phyloP scores from a whole-genome alignment of 805 yeast genomes.

The Starmerella cellae region DNA sequence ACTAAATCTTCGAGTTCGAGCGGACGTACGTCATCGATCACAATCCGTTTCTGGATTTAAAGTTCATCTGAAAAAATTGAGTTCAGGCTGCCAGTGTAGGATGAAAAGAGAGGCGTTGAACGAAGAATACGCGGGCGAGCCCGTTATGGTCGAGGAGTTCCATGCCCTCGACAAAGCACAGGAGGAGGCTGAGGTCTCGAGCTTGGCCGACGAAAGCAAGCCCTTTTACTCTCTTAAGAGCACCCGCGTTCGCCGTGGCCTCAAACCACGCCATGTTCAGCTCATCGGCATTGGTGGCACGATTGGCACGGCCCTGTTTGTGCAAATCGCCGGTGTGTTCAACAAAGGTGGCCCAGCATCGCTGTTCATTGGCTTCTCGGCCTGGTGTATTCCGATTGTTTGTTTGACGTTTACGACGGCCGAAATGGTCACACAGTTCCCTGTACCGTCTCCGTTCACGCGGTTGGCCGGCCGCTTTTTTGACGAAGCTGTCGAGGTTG shows the following conservation, averaged over 20 bases:
- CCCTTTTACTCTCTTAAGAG: background rate
- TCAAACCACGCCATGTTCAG: slow-evolving; percentile 46
- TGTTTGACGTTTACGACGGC: slow-evolving; percentile 59
- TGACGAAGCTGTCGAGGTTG: slow-evolving; percentile 61
- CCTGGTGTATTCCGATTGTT: slow-evolving; percentile 61
- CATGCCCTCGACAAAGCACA: background rate
- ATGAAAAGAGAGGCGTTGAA: too few relatives aligned
- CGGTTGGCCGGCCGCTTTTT: slow-evolving; percentile 61
- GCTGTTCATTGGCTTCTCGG: slow-evolving; percentile 46
- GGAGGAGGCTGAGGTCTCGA: background rate
- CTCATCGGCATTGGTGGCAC: slow-evolving; percentile 24
- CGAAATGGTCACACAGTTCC: slow-evolving; percentile 65
- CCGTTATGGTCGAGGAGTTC: background rate
- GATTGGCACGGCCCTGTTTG: slow-evolving; percentile 22
- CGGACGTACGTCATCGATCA: too few relatives aligned
- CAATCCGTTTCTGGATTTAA: too few relatives aligned
- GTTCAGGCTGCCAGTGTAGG: too few relatives aligned
- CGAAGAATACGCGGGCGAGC: background rate
- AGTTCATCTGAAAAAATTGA: too few relatives aligned
- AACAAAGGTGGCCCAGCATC: slow-evolving; percentile 58
- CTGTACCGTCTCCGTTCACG: slow-evolving; percentile 65
- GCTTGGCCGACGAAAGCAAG: background rate
- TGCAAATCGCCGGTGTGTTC: slow-evolving; percentile 33
- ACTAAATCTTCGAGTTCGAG: too few relatives aligned
- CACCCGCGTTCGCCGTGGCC: slow-evolving; percentile 34